phyloP scores from a whole-genome alignment of 371 early-diverging fungal species.

The Coelomomyces lativittatus region DNA sequence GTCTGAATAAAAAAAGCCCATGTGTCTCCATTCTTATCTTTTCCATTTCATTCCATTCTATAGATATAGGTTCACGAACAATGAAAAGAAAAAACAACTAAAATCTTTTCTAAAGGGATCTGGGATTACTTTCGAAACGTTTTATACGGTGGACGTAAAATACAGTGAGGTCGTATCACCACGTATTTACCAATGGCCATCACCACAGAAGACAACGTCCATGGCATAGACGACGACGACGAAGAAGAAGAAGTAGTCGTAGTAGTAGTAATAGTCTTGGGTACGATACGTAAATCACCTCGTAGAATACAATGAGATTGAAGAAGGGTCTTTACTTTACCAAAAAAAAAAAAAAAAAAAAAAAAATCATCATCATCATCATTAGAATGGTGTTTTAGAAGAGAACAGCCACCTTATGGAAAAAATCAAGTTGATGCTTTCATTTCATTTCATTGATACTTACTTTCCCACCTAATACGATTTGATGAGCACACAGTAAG shows the following conservation, averaged over 20 bases:
- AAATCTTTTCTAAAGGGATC: no score
- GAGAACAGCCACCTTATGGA: no score
- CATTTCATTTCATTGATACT: background rate
- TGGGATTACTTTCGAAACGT: conserved; percentile 65
- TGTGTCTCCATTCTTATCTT: no score
- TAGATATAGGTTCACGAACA: no score
- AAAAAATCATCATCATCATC: background rate
- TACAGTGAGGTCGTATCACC: conserved; percentile 48
- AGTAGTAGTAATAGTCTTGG: conserved; percentile 62
- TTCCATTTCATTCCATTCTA: no score
- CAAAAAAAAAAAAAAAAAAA: background rate
- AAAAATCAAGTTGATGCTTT: no score
- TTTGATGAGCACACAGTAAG: conserved; percentile 84
- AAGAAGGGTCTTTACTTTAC: conserved; percentile 57
- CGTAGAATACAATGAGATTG: conserved; percentile 74
- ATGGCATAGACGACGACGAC: no score
- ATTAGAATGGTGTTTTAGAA: background rate
- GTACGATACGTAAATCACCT: conserved; percentile 78
- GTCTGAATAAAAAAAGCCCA: no score
- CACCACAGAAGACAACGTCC: no score
- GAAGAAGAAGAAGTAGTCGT: no score
- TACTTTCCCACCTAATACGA: conserved; percentile 82
- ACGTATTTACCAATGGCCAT: conserved; percentile 81
- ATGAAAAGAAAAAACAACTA: no score
- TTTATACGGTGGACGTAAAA: conserved; percentile 84